Base-by-base conservation (phyloP, 2,329 filamentous ascomycete genomes). In the Pseudopyricularia javanii region DNA sequence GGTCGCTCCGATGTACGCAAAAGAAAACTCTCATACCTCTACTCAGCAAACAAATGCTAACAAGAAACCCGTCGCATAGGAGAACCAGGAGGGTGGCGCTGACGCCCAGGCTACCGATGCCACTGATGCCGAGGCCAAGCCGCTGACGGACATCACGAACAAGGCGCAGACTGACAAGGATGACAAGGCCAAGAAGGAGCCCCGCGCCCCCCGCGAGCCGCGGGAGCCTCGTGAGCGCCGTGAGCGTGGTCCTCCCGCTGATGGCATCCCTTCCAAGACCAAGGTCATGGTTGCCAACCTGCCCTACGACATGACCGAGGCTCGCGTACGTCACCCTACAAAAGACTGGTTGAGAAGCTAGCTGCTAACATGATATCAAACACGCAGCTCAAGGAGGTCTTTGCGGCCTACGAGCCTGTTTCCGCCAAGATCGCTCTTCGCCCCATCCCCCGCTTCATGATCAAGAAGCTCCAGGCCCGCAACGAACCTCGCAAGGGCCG, bases 281-380 rank as follows among this genome's bases (percentile, higher is more conserved):
- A 98, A 98, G 86, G 89, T 98, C 74, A 98, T 98, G 93, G 93
- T 98, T 66, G 93, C 93, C 66, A 98, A 98, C 79, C 83, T 98
- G 58, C 93, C 93, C 52, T 98, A 98, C 68, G 91, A 98, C 75
- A 81, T 97, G 70, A 91, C 86, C 64, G 93, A 98, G 77, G 91
- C 97, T 66, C 94, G 91, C 83, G 91, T 95, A 74, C 60, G 78
- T 24, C 22, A 24, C 24, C 4, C 33, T 33, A 4, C 3, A 7
- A 12, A 37, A 26, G 14, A 1, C 28, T 52, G 17, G 53, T 63
- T 7, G 22, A 45, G 7, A 11, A 12, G 6, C n/a, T 7, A 28
- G 28, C 6, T 30, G n/a, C 50, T 51, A 45, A 51, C 50, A 15
- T 40, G n/a, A 9, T 24, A n/a, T 50, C 43, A 32, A 12, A 14